These are phyloP conservation scores for Dillenia turbinata DNA, from an alignment of 164 flowering plant genomes.

Conservation along the genomic window DNA sequence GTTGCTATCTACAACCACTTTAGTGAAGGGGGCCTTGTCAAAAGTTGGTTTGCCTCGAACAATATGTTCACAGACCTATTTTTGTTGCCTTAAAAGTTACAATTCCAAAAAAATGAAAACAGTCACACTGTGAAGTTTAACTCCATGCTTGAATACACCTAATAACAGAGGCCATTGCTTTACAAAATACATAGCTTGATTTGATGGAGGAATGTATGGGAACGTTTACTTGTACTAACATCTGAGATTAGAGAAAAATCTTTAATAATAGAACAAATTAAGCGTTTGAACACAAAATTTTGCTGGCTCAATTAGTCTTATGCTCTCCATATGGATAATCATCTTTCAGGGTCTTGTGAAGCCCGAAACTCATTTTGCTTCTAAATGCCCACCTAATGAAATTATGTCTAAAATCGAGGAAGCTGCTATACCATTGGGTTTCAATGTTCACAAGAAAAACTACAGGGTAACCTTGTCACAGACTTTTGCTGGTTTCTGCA, in stretches of 20 bases:
- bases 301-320: neutral
- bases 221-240: neutral
- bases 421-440: slow-evolving; percentile 96
- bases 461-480: slow-evolving; percentile 57
- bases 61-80: neutral
- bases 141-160: no score
- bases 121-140: neutral
- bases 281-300: neutral
- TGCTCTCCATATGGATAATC: slow-evolving; percentile 1
- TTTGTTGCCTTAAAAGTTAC: neutral
- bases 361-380: slow-evolving; percentile 84
- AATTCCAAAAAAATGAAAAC: neutral
- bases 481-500: neutral
- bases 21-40: neutral
- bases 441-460: slow-evolving; percentile 68
- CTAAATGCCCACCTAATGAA: slow-evolving; percentile 75
- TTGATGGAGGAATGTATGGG: no score
- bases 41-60: neutral
- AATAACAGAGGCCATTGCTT: no score
- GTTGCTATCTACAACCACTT: no score
- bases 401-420: slow-evolving; percentile 86
- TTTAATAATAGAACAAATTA: neutral
- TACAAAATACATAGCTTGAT: no score
- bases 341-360: slow-evolving; percentile 55
- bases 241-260: neutral